These are phyloP conservation scores for Bryoglossum gracile DNA, from an alignment of 495 filamentous ascomycete species.

Conservation along the genomic window DNA sequence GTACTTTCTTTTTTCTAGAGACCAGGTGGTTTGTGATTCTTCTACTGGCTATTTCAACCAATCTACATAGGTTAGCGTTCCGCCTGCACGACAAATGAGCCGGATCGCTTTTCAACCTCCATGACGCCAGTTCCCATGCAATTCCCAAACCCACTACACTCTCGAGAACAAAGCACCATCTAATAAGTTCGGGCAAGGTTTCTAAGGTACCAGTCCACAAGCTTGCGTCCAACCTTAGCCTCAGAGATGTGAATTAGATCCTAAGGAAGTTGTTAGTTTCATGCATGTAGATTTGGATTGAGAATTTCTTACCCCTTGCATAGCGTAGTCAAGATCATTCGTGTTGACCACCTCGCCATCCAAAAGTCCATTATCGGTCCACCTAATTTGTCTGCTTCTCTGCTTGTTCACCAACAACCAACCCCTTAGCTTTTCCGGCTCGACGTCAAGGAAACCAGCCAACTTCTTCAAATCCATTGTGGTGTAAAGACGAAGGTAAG, in stretches of 20 bases:
- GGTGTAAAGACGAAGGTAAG: conserved; percentile 97
- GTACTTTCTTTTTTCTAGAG: too few species aligned
- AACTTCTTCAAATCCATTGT: conserved; percentile 99
- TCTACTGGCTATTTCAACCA: too few species aligned
- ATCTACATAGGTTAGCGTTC: too few species aligned
- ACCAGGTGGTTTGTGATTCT: too few species aligned
- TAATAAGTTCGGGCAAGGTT: conserved; percentile 93
- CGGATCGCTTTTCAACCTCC: too few species aligned
- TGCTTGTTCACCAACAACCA: conserved; percentile 98
- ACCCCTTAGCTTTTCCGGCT: conserved; percentile 82
- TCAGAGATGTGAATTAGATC: conserved; percentile 98
- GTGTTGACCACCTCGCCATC: conserved; percentile 88
- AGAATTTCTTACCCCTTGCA: conserved; percentile 66
- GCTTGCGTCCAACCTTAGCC: conserved; percentile 91
- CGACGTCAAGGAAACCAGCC: conserved; percentile 90
- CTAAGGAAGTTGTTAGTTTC: conserved; percentile 28
- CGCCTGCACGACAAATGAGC: too few species aligned
- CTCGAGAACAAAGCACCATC: conserved; percentile 4
- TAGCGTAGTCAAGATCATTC: conserved; percentile 91
- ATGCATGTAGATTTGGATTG: background rate
- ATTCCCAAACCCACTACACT: too few species aligned
- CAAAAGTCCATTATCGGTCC: conserved; percentile 81
- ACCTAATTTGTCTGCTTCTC: conserved; percentile 89
- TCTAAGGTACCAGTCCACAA: conserved; percentile 98
- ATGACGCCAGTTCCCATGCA: too few species aligned